Conservation (phyloP, 176 grass and related monocot species). For the Musa schizocarpa region DNA sequence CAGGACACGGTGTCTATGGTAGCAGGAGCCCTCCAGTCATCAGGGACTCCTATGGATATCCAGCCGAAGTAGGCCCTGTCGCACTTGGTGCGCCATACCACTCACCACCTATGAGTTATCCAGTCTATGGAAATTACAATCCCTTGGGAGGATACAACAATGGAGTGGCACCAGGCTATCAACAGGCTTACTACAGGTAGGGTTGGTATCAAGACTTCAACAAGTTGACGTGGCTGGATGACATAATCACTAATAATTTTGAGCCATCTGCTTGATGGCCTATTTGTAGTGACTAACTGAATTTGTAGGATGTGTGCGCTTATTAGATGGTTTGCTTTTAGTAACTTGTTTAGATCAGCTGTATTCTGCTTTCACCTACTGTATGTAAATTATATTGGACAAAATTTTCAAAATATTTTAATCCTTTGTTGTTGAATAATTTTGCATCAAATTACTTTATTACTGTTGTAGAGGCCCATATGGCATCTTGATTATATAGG, state of each 20-base stretch:
- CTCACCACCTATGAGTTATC: conserved; percentile 57
- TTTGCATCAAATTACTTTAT: background rate
- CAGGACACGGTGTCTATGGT: conserved; percentile 46
- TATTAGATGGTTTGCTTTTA: conserved; percentile 39
- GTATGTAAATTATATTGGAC: conserved; percentile 70
- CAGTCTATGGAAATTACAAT: conserved; percentile 42
- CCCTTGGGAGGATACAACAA: conserved; percentile 46
- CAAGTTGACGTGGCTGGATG: conserved; percentile 39
- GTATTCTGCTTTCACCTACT: conserved; percentile 37
- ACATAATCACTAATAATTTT: conserved; percentile 53
- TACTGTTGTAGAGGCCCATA: too few species aligned
- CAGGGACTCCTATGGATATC: conserved; percentile 66
- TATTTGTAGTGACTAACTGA: conserved; percentile 84
- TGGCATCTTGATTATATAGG: conserved; percentile 61
- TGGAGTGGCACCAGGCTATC: conserved; percentile 49
- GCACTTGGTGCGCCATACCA: conserved; percentile 49
- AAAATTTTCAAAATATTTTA: conserved; percentile 3
- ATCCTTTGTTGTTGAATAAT: conserved; percentile 21
- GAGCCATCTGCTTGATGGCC: conserved; percentile 33
- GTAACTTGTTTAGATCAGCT: conserved; percentile 50
- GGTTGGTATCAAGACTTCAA: background rate
- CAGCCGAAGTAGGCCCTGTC: conserved; percentile 41
- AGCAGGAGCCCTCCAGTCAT: conserved; percentile 54
- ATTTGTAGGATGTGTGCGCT: conserved; percentile 45
- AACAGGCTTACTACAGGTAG: conserved; percentile 75